phyloP scores from a whole-genome alignment of 176 grass and related monocot species.

The sorghum (Sorghum bicolor) region Sorghum_bicolor_NCBIv3 NC_012879.2:19881501-19882000 shows the following conservation, averaged over 20 bases:
- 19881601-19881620: slow-evolving; percentile 30
- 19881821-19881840: background rate
- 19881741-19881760: background rate
- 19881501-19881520: slow-evolving; percentile 76
- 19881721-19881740: background rate
- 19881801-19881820: background rate
- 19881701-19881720: no score
- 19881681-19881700: background rate
- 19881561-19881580: slow-evolving; percentile 77
- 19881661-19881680: slow-evolving; percentile 14
- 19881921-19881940: no score
- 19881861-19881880: background rate
- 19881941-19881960: no score
- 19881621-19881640: slow-evolving; percentile 26
- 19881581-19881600: slow-evolving; percentile 75
- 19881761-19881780: background rate
- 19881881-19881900: background rate
- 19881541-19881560: slow-evolving; percentile 62
- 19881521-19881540: slow-evolving; percentile 82
- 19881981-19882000: no score
- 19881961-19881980: no score
- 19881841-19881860: background rate
- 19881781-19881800: background rate
- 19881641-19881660: slow-evolving; percentile 41
- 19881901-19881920: no score